Percentiles rank a stretch among this genome's conserved stretches.
Conservation (phyloP, 2,329 filamentous ascomycete genomes). For the Diplodia scrobiculata region DNA sequence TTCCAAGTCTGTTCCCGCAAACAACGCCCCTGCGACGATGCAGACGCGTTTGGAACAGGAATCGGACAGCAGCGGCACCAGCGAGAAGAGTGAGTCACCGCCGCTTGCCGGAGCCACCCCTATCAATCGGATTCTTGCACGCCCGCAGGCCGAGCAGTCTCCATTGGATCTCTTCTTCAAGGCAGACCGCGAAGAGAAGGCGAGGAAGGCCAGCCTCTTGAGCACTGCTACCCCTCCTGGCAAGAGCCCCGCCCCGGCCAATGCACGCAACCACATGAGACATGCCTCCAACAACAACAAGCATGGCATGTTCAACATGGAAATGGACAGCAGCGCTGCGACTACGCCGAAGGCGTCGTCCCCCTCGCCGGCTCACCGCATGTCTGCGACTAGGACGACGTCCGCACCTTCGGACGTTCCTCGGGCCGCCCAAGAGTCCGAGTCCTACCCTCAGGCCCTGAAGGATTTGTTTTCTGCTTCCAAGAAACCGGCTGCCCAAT, state of each 20-base stretch:
- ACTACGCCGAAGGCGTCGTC: slow-evolving; percentile 23
- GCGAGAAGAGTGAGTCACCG: slow-evolving; percentile 31
- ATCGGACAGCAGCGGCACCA: slow-evolving; percentile 41
- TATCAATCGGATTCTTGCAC: slow-evolving; percentile 45
- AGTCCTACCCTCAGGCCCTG: slow-evolving; percentile 47
- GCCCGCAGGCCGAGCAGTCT: slow-evolving; percentile 61
- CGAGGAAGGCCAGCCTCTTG: slow-evolving; percentile 55
- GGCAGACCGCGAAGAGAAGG: slow-evolving; percentile 77
- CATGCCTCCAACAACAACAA: slow-evolving; percentile 52
- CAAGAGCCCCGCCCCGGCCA: slow-evolving; percentile 35
- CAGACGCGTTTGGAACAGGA: slow-evolving; percentile 51
- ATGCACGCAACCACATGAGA: slow-evolving; percentile 37
- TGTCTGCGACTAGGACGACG: slow-evolving; percentile 54
- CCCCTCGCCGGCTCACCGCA: slow-evolving; percentile 25
- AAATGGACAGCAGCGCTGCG: slow-evolving; percentile 58
- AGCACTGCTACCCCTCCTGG: slow-evolving; percentile 34
- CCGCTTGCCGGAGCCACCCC: slow-evolving; percentile 45
- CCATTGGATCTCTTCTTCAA: slow-evolving; percentile 90
- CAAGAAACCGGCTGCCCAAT: slow-evolving; percentile 18
- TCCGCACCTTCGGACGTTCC: slow-evolving; percentile 26
- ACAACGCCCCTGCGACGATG: slow-evolving; percentile 52
- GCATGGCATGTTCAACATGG: slow-evolving; percentile 65
- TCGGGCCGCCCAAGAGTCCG: slow-evolving; percentile 42
- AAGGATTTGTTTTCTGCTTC: slow-evolving; percentile 50
- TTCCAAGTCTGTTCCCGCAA: slow-evolving; percentile 72